These are phyloP conservation scores for Mycena filopes DNA, from an alignment of 768 basidiomycete species.

Conservation along the genomic window DNA sequence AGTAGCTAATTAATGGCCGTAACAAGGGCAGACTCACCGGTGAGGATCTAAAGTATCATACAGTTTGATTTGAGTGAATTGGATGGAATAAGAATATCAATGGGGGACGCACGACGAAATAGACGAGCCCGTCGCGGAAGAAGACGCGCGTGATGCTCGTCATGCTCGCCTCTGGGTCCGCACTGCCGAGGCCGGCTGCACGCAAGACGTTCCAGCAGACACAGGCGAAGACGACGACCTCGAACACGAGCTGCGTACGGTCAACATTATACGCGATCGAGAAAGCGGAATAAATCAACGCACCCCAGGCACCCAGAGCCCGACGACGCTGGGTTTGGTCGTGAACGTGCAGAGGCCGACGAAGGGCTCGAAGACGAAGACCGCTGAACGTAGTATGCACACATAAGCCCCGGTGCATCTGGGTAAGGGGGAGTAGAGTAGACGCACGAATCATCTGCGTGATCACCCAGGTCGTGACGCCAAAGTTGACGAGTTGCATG, in stretches of 20 bases:
- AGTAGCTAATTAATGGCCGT: neutral
- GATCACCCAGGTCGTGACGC: constrained; percentile 35
- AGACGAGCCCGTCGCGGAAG: constrained; percentile 14
- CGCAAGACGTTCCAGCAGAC: constrained; percentile 43
- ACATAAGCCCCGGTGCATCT: too few relatives aligned
- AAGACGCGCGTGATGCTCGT: neutral
- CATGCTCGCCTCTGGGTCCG: constrained; percentile 1
- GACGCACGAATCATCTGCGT: constrained; percentile 36
- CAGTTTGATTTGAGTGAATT: neutral
- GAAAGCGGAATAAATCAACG: neutral
- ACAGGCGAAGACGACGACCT: constrained; percentile 42
- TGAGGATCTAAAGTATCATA: constrained; percentile 9
- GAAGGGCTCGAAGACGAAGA: constrained; percentile 11
- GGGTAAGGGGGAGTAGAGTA: neutral
- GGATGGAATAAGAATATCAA: neutral
- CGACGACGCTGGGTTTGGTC: constrained; percentile 32
- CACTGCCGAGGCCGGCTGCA: neutral
- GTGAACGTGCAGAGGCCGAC: constrained; percentile 36
- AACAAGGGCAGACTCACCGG: neutral
- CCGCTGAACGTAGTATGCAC: neutral
- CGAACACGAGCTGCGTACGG: constrained; percentile 41
- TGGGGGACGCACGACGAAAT: constrained; percentile 12
- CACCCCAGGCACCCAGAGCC: constrained; percentile 46
- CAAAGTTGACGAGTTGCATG: constrained; percentile 35
- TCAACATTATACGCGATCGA: neutral